Conservation (phyloP, 805 yeast species). For the Phaffomyces thermotolerans region DNA sequence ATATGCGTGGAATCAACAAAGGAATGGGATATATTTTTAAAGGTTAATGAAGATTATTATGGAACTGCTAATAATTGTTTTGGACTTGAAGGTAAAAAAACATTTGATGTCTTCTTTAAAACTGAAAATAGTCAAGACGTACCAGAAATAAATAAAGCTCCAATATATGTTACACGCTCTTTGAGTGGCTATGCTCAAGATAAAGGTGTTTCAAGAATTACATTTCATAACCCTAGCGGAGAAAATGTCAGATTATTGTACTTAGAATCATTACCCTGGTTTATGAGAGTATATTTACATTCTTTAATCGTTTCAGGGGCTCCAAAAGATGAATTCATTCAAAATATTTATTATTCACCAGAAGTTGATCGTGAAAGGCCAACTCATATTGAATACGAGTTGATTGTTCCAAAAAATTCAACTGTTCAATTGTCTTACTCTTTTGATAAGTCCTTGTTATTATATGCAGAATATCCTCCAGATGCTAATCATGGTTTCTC, state of each 20-base stretch:
- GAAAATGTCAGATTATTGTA: constrained; percentile 47
- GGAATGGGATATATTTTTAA: constrained; percentile 40
- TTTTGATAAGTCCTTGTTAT: constrained; percentile 81
- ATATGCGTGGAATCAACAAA: constrained; percentile 39
- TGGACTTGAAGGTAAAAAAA: constrained; percentile 21
- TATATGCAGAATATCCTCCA: constrained; percentile 94
- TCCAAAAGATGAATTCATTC: constrained; percentile 32
- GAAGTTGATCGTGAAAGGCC: constrained; percentile 78
- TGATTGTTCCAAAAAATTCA: constrained; percentile 58
- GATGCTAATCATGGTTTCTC: constrained; percentile 98
- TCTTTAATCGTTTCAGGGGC: constrained; percentile 38
- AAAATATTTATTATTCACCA: constrained; percentile 58
- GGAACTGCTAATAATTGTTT: constrained; percentile 32
- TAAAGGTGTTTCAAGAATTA: constrained; percentile 79
- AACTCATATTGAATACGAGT: constrained; percentile 65
- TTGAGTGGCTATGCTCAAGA: constrained; percentile 90
- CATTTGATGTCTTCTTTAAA: constrained; percentile 25
- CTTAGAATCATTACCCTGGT: constrained; percentile 90
- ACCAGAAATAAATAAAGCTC: constrained; percentile 39
- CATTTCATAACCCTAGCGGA: constrained; percentile 59
- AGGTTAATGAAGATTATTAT: constrained; percentile 22
- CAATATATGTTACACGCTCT: constrained; percentile 72
- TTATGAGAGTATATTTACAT: constrained; percentile 73
- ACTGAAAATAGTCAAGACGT: constrained; percentile 41
- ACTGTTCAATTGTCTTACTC: constrained; percentile 59